phyloP scores from a whole-genome alignment of 2,329 filamentous ascomycete species.

The Sporothrix inflata region DNA sequence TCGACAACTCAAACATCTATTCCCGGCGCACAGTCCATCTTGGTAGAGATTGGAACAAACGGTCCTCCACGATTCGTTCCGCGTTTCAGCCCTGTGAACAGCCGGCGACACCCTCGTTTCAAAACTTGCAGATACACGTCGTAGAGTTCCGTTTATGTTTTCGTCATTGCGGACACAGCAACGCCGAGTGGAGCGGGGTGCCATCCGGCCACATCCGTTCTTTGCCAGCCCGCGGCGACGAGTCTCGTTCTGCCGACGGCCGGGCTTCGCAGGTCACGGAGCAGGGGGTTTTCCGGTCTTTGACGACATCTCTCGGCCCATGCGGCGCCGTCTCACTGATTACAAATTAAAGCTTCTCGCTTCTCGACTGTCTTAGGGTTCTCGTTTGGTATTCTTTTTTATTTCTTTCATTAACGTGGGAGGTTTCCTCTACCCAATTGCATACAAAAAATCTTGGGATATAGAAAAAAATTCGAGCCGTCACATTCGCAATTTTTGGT shows the following conservation, averaged over 20 bases:
- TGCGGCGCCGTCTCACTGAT: background rate
- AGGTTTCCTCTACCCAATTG: conserved; percentile 8
- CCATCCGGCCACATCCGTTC: background rate
- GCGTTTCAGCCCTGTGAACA: conserved; percentile 25
- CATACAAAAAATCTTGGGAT: conserved; percentile 17
- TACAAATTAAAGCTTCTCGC: background rate
- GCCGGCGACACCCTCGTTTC: conserved; percentile 19
- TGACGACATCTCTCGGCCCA: background rate
- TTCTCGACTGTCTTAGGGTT: background rate
- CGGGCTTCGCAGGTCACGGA: background rate
- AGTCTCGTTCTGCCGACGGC: background rate
- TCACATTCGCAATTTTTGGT: background rate
- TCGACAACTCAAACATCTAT: background rate
- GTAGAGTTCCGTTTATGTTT: background rate
- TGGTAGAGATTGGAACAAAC: background rate
- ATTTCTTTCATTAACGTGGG: conserved; percentile 19
- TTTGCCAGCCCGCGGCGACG: background rate
- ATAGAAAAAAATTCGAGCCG: conserved; percentile 15
- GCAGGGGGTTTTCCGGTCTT: background rate
- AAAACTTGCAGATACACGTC: background rate
- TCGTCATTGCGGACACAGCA: background rate
- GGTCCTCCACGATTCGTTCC: background rate
- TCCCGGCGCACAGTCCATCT: background rate
- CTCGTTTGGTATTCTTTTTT: conserved; percentile 3
- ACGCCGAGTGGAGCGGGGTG: background rate